Conservation (phyloP, 768 basidiomycete genomes). For the Tylopilus cervinicoccineus region DNA sequence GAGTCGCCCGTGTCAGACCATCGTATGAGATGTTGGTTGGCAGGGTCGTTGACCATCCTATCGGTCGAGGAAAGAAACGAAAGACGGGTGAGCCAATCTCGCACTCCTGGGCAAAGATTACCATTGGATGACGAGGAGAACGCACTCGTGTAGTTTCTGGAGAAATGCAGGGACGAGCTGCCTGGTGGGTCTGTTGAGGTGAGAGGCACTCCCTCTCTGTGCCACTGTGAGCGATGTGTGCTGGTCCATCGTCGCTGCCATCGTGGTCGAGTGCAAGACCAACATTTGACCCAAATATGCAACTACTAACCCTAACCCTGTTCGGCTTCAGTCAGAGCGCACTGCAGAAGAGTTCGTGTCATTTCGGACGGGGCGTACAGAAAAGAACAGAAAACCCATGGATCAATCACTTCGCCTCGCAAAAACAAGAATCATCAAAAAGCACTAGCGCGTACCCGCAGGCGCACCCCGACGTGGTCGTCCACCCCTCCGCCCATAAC, state of each 20-base stretch:
- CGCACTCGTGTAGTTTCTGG: constrained; percentile 91
- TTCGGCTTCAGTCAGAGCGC: too few species aligned
- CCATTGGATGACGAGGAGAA: constrained; percentile 12
- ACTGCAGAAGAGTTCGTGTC: neutral
- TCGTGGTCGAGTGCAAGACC: constrained; percentile 8
- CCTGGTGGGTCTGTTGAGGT: constrained; percentile 42
- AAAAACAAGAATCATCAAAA: neutral
- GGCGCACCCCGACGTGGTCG: constrained; percentile 35
- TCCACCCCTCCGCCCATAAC: constrained; percentile 52
- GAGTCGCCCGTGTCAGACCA: constrained; percentile 92
- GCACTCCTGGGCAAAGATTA: too few species aligned
- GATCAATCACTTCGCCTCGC: neutral
- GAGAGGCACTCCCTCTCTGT: constrained; percentile 35
- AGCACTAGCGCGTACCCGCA: constrained; percentile 19
- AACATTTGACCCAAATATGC: too few species aligned
- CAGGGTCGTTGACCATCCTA: constrained; percentile 90
- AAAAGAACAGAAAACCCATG: neutral
- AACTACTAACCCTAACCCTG: too few species aligned
- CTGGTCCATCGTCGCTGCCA: constrained; percentile 47
- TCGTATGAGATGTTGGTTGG: constrained; percentile 78
- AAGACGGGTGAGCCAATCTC: constrained; percentile 9
- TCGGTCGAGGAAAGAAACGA: constrained; percentile 2
- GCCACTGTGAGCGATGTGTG: constrained; percentile 54
- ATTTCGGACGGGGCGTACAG: constrained; percentile 8
- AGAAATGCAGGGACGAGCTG: constrained; percentile 77